Base-by-base conservation (phyloP, 805 yeast species). In the Ascoidea asiatica region DNA sequence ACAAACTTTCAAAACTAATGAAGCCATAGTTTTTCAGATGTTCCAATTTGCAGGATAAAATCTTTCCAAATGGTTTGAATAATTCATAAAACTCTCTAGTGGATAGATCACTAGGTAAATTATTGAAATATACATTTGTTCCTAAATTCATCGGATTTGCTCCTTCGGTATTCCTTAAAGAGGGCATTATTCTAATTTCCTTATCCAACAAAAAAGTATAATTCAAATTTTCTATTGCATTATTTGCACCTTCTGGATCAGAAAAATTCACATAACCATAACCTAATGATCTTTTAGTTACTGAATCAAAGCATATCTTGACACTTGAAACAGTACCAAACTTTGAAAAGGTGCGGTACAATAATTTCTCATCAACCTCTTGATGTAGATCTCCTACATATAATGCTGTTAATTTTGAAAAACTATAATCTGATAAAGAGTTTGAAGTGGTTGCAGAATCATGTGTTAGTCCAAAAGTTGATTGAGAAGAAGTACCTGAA, bases 251-350 rank as follows among this genome's bases (percentile, higher is more conserved):
- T 7, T 59, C 53, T 39, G 65, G 64, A 4, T 57, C 60, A 5
- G 61, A 59, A 56, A 79, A 81, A 46, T 82, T 80, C 18, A 81
- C 77, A 56, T 81, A 83, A 0, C 87, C 92, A 59, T 82, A 81
- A 2, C 87, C 82, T 46, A 85, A 61, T 1, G 88, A 74, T 42
- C 67, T 61, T n/a, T 73, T 64, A 8, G 22, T 22, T 29, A 63
- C 61, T 21, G 74, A 70, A 51, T 76, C 75, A 45, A 67, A 62
- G 50, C 87, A 77, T 38, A 83, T 66, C 54, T 79, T 81, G 23
- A 77, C 75, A 4, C 83, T 73, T 13, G 69, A 56, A 15, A 80
- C 65, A 0, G 78, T 65, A 7, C 71, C 66, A 47, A 48, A 69
- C 15, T 52, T 51, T 1, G 56, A 51, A 48, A 83, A 80, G 39